Conservation (phyloP, 2,329 filamentous ascomycete genomes). For the Drechslerella dactyloides region DNA sequence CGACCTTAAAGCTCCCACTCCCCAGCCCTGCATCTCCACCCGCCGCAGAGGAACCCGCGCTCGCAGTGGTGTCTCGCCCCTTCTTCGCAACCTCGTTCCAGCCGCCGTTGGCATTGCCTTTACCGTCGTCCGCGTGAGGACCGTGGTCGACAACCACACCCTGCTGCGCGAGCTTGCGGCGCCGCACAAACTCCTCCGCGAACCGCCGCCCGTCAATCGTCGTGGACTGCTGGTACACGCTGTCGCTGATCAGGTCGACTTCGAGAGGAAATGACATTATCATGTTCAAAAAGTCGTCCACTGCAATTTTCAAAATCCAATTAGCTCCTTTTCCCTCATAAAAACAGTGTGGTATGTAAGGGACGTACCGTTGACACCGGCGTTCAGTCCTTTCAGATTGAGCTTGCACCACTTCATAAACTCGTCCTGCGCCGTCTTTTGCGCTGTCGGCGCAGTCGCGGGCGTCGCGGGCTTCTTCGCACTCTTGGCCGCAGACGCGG, state of each 20-base stretch:
- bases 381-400: slow-evolving; percentile 76
- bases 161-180: slow-evolving; percentile 90
- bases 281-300: slow-evolving; percentile 78
- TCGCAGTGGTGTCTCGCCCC: slow-evolving; percentile 19
- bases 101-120: slow-evolving; percentile 67
- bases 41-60: background rate
- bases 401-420: slow-evolving; percentile 90
- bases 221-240: slow-evolving; percentile 82
- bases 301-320: slow-evolving; percentile 63
- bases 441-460: slow-evolving; percentile 61
- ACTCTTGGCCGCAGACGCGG: slow-evolving; percentile 39
- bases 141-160: slow-evolving; percentile 78
- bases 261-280: slow-evolving; percentile 79
- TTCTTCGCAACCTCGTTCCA: slow-evolving; percentile 96
- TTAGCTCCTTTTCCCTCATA: background rate
- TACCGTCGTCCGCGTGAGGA: slow-evolving; percentile 60
- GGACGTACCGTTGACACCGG: slow-evolving; percentile 69
- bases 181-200: slow-evolving; percentile 89
- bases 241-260: slow-evolving; percentile 81
- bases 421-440: slow-evolving; percentile 75
- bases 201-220: slow-evolving; percentile 94
- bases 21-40: slow-evolving; percentile 21
- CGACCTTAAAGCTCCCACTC: slow-evolving; percentile 42
- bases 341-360: background rate
- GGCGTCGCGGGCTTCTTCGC: slow-evolving; percentile 58